Base-by-base conservation (phyloP, 192 early-diverging fungal species). In the Entomortierella chlamydospora region DNA sequence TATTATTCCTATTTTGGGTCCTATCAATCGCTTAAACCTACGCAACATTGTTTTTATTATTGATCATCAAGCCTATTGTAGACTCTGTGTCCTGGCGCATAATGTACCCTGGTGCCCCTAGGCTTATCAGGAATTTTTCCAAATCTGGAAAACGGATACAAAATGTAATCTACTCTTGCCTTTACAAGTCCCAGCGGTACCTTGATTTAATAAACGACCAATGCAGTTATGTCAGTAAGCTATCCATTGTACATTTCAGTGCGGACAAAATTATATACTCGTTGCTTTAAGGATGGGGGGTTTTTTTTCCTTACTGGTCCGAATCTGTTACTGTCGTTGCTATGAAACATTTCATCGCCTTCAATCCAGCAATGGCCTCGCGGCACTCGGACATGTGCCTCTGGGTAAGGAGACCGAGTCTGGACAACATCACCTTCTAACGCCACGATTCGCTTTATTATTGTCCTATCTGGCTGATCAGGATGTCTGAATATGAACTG, bases 381-480 rank as follows among this genome's bases (percentile, higher is more conserved):
- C 30, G 95, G 95, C 15, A 96, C 81, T 49, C 83, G 83, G 9
- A 95, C 70, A 81, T 86, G 72, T 25, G 51, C 51, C 10, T 86
- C 76, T 43, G 81, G 81, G 49, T 83, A 80, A 1, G 85, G 83
- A 26, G 67, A 49, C 43, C 83, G 52, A 34, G 91, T 88, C 37
- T 83, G 71, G 15, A 94, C 87, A 8, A 85, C 86, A 73, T 98
- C 96, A 26, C 94, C 94, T 31, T 90, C 90, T 57, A 96, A 45
- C 2, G 91, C 96, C 29, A 95, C 86, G 58, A 98, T 91, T 30
- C 96, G 91, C 82, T 98, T 98, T 26, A 92, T 88, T 18, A 98
- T 87, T 30, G 84, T 77, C 45, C 82, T 62, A 51, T 92, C 85
- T 2, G 94, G 94, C 57, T 94, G 72, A 62, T 74, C 73, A 11